These are phyloP conservation scores for Musa troglodytarum DNA, from an alignment of 176 grass and related monocot genomes.

Conservation along the genomic window DNA sequence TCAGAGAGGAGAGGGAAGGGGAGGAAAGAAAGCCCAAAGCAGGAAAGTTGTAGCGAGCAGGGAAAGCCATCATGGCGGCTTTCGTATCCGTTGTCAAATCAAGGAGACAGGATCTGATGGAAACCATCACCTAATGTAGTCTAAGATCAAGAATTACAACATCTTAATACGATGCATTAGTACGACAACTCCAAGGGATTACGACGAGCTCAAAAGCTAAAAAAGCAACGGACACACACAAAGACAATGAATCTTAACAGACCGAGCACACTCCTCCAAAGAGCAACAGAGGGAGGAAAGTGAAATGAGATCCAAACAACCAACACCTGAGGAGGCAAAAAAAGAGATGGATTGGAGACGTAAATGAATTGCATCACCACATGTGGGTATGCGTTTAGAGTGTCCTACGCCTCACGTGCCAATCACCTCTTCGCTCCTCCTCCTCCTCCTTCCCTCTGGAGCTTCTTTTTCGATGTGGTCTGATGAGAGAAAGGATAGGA, in stretches of 20 bases:
- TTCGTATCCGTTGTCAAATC: constrained; percentile 10
- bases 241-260: not conserved
- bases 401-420: not conserved
- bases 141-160: not conserved
- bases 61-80: constrained; percentile 1
- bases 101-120: constrained; percentile 2
- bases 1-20: not conserved
- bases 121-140: not conserved
- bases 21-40: too few species aligned
- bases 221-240: not conserved
- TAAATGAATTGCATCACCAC: not conserved
- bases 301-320: too few species aligned
- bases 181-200: not conserved
- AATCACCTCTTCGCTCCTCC: too few species aligned
- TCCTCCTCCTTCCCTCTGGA: too few species aligned
- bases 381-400: not conserved
- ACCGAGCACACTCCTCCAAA: too few species aligned
- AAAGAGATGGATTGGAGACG: not conserved
- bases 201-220: not conserved
- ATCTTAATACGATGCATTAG: not conserved
- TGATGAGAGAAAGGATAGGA: not conserved
- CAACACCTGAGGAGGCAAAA: not conserved
- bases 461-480: not conserved
- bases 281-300: too few species aligned
- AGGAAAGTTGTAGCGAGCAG: too few species aligned